Evolutionary conservation across 257 asterid genomes (phyloP).

Genomic region (Schizonepeta tenuifolia): DNA sequence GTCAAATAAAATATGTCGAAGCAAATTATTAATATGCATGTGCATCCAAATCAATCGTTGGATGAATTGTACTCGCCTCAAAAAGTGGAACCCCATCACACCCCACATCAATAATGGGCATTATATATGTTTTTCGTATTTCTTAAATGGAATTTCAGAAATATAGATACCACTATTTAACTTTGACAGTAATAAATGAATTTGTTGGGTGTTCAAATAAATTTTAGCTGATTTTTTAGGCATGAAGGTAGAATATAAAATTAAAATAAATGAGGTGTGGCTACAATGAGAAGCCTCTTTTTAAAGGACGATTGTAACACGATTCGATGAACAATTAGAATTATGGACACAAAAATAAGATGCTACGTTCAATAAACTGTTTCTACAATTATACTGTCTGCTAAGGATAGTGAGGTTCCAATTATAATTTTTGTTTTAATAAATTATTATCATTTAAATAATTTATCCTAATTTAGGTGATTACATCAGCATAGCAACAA

Average conservation of each 20-base stretch:
- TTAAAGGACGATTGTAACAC: neutral
- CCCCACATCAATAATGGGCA: neutral
- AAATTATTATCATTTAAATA: neutral
- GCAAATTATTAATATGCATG: constrained; percentile 6
- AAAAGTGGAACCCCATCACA: neutral
- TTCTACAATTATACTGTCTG: neutral
- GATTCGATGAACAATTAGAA: neutral
- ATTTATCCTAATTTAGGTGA: too few species aligned
- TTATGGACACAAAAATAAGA: neutral
- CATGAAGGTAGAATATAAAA: neutral
- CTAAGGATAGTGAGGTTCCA: neutral
- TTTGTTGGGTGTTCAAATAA: neutral
- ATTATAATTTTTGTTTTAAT: neutral
- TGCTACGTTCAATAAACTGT: neutral
- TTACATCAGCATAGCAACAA: too few species aligned
- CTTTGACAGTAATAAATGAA: neutral
- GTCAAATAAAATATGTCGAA: neutral
- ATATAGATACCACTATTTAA: neutral
- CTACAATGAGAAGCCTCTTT: neutral
- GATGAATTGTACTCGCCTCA: neutral
- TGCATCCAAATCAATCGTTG: neutral
- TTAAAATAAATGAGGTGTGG: neutral
- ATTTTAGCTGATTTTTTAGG: neutral
- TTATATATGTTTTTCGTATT: neutral
- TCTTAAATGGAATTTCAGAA: neutral